Evolutionary conservation across 352 stramenopile genomes (phyloP).

Genomic region (Pythium phragmitis): DNA sequence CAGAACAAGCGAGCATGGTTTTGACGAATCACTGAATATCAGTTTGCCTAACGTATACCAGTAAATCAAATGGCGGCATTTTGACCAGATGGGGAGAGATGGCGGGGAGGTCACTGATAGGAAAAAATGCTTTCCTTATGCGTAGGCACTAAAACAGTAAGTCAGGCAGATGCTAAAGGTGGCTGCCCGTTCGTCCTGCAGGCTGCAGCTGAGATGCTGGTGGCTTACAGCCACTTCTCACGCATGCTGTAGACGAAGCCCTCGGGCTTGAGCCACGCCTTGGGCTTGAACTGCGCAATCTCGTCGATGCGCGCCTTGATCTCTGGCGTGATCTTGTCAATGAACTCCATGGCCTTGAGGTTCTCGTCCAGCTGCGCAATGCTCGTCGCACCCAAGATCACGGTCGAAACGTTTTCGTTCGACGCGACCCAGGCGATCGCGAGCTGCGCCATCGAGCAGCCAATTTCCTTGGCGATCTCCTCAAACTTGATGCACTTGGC

Average conservation of each 20-base stretch:
- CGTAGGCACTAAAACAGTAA: not conserved
- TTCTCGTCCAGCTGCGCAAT: slow-evolving; percentile 51
- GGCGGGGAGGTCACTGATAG: slow-evolving; percentile 1
- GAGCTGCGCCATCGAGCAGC: slow-evolving; percentile 55
- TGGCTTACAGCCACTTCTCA: slow-evolving; percentile 24
- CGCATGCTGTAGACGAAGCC: slow-evolving; percentile 28
- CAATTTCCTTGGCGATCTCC: slow-evolving; percentile 59
- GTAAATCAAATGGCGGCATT: slow-evolving; percentile 17
- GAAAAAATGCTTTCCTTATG: not conserved
- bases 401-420: slow-evolving; percentile 50
- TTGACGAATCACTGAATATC: not conserved
- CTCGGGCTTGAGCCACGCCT: slow-evolving; percentile 28
- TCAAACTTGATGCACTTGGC: slow-evolving; percentile 41
- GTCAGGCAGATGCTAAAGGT: not conserved
- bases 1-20: too few relatives aligned
- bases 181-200: not conserved
- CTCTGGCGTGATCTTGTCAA: slow-evolving; percentile 35
- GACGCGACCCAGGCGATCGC: slow-evolving; percentile 50
- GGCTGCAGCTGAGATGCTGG: too few relatives aligned
- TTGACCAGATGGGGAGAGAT: not conserved
- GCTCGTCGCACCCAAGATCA: slow-evolving; percentile 53
- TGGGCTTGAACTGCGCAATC: slow-evolving; percentile 23
- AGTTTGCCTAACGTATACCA: not conserved
- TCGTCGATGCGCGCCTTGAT: not conserved
- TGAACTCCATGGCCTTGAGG: slow-evolving; percentile 35